Evolutionary conservation across 2,329 filamentous ascomycete species (phyloP).

Genomic region (Stemphylium beticola): DNA sequence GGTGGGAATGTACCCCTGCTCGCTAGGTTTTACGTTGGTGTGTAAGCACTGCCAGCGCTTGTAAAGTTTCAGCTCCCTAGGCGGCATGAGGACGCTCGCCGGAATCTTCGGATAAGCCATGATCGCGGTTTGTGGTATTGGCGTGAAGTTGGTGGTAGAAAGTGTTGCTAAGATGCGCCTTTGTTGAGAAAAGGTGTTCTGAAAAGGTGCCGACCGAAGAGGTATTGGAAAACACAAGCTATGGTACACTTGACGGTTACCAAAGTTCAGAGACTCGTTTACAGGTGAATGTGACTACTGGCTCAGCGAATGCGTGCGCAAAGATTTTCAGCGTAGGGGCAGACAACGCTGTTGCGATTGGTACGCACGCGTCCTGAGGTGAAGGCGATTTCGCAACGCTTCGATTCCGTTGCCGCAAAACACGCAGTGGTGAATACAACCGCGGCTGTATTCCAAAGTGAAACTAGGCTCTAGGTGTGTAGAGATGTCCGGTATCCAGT

Average conservation of each 20-base stretch:
- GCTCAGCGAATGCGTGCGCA: neutral
- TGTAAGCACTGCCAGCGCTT: conserved; percentile 35
- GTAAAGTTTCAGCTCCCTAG: conserved; percentile 37
- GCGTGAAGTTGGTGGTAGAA: neutral
- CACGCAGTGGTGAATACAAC: neutral
- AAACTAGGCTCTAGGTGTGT: neutral
- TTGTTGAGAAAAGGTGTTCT: neutral
- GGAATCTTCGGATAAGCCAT: conserved; percentile 22
- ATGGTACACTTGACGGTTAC: conserved; percentile 3
- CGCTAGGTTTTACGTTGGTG: conserved; percentile 23
- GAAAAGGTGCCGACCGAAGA: neutral
- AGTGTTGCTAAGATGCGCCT: neutral
- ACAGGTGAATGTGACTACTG: neutral
- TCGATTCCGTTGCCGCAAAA: neutral
- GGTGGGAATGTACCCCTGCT: conserved; percentile 31
- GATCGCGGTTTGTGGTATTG: neutral
- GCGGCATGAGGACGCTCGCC: conserved; percentile 32
- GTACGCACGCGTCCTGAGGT: neutral
- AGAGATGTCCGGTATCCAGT: conserved; percentile 3
- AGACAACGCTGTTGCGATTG: neutral
- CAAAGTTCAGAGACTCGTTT: conserved; percentile 6
- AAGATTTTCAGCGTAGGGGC: neutral
- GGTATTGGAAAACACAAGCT: neutral
- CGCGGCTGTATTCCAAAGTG: neutral
- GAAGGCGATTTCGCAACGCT: neutral